A percentile compares a stretch with the other conserved stretches of the same genome.
Evolutionary conservation across 371 early-diverging fungal species (phyloP).

Genomic region (Lichtheimia hyalospora): DNA sequence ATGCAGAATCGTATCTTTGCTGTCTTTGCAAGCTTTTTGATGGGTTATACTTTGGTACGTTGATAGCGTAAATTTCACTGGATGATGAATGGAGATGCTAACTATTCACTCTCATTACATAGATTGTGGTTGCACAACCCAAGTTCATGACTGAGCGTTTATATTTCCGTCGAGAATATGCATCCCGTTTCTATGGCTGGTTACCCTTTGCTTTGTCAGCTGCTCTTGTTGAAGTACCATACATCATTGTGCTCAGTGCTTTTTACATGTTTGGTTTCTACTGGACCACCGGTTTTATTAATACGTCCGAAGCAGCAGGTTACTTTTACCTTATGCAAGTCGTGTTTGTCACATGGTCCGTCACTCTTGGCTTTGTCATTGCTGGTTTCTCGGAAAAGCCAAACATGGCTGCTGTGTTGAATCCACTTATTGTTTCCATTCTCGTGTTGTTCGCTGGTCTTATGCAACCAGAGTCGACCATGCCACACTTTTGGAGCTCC

Average conservation of each 20-base stretch:
- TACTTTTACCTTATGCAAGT: slow-evolving; percentile 56
- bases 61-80: too few relatives aligned
- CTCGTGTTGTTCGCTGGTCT: slow-evolving; percentile 75
- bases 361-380: slow-evolving; percentile 60
- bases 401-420: slow-evolving; percentile 49
- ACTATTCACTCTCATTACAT: too few relatives aligned
- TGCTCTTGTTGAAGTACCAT: slow-evolving; percentile 54
- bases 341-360: slow-evolving; percentile 53
- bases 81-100: too few relatives aligned
- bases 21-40: slow-evolving; percentile 59
- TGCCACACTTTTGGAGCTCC: slow-evolving; percentile 75
- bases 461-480: slow-evolving; percentile 61
- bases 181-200: slow-evolving; percentile 70
- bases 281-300: slow-evolving; percentile 60
- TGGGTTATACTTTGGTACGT: slow-evolving; percentile 25
- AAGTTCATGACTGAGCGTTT: slow-evolving; percentile 63
- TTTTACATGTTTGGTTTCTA: slow-evolving; percentile 56
- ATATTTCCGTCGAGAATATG: slow-evolving; percentile 63
- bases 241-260: slow-evolving; percentile 43
- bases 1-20: slow-evolving; percentile 67
- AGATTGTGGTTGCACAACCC: slow-evolving; percentile 65
- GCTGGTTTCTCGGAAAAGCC: slow-evolving; percentile 39
- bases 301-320: slow-evolving; percentile 33
- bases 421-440: slow-evolving; percentile 71
- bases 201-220: slow-evolving; percentile 54